Evolutionary conservation across 805 yeast genomes (phyloP).

Genomic region (Maudiozyma turicensis): DNA sequence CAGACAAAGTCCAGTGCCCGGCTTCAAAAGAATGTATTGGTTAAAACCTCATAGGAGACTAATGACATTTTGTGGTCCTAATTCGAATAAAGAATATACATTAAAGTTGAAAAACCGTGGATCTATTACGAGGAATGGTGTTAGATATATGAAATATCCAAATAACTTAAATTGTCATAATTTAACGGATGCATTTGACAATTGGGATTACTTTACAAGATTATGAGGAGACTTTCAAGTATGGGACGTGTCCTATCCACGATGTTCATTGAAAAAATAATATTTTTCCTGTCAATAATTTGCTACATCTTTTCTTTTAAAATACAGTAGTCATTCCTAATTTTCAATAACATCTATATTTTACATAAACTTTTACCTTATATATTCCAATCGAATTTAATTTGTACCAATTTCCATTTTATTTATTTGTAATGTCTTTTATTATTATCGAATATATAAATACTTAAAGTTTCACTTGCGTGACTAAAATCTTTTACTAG

Average conservation of each 20-base stretch:
- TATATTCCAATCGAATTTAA: neutral
- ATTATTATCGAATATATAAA: no score
- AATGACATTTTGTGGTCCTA: slow-evolving; percentile 17
- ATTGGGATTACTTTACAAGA: slow-evolving; percentile 19
- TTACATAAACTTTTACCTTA: neutral
- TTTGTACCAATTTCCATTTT: neutral
- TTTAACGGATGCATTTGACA: slow-evolving; percentile 21
- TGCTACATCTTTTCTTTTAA: neutral
- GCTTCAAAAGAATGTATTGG: slow-evolving; percentile 29
- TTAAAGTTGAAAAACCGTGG: slow-evolving; percentile 11
- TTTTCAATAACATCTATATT: neutral
- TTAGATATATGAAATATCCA: slow-evolving; percentile 22
- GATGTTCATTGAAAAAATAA: neutral
- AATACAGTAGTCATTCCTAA: neutral
- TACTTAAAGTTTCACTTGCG: no score
- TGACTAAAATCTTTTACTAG: no score
- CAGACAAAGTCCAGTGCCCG: slow-evolving; percentile 19
- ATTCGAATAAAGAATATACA: slow-evolving; percentile 17
- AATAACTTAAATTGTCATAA: slow-evolving; percentile 15
- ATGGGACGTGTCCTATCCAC: neutral
- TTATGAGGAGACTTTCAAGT: neutral
- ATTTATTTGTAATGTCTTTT: no score
- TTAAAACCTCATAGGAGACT: slow-evolving; percentile 21
- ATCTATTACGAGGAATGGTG: slow-evolving; percentile 20
- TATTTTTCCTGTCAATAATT: neutral